Evolutionary conservation across 306 rosid genomes (phyloP).

Genomic region (Cicer yamashitae): DNA sequence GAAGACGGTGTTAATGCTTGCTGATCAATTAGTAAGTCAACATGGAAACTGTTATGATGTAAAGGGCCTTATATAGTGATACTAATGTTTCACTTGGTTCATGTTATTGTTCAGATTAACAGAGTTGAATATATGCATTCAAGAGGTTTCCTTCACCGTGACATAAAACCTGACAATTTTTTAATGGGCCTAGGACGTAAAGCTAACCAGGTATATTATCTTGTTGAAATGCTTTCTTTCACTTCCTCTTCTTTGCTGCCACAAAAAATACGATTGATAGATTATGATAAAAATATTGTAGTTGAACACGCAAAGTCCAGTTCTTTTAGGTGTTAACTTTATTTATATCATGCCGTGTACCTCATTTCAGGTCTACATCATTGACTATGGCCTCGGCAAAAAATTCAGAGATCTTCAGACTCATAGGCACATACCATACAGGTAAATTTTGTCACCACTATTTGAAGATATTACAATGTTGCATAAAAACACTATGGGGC

Average conservation of each 20-base stretch:
- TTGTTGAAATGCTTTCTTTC: conserved; percentile 39
- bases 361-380: conserved; percentile 75
- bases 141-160: conserved; percentile 99
- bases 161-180: conserved; percentile 98
- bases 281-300: conserved; percentile 26
- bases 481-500: not conserved
- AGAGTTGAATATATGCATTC: conserved; percentile 99
- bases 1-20: conserved; percentile 97
- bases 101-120: conserved; percentile 69
- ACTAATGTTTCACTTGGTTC: conserved; percentile 33
- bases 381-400: conserved; percentile 98
- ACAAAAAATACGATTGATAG: conserved; percentile 16
- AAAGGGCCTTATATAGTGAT: conserved; percentile 36
- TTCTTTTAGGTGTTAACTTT: conserved; percentile 18
- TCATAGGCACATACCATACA: conserved; percentile 95
- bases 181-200: conserved; percentile 99
- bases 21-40: conserved; percentile 92
- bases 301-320: conserved; percentile 18
- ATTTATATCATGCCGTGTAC: conserved; percentile 35
- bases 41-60: conserved; percentile 25
- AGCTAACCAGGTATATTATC: conserved; percentile 85
- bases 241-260: not conserved
- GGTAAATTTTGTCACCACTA: conserved; percentile 55
- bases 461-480: conserved; percentile 28
- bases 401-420: conserved; percentile 97